Evolutionary conservation across 805 yeast species (phyloP), one percentile per base, ranked within the genome.

Genomic region (Spathaspora hagerdaliae): DNA sequence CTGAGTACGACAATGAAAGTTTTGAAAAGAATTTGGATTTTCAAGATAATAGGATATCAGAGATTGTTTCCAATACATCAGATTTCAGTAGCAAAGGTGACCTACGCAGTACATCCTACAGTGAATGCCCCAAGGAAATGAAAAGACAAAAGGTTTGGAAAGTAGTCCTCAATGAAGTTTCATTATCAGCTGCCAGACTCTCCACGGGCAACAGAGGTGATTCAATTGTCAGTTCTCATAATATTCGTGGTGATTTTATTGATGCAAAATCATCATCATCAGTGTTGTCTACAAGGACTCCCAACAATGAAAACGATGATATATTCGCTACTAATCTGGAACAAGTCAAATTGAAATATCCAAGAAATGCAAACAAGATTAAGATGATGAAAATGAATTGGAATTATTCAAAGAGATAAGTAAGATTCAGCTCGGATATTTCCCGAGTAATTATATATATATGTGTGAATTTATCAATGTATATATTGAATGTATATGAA

Each of bases 101-200:
- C 9, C 12, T 29, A 29, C 12, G 12, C 9, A 29, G 32, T 29
- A 9, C 32, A 29, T 19, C 24, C 24, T 19, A 5, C 24, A 5
- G 24, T 19, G 24, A 19, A 35, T n/a, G 19, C 11, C 43, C 42
- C 13, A 12, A 36, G 12, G 26, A 19, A 8, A 19, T 3, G n/a
- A n/a, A 32, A 27, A 34, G 24, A 19, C n/a, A 34, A 2, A 47
- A 42, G 13, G 55, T 56, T 7, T 67, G 72, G 73, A 58, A 61
- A 38, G 51, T 55, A 7, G 66, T 67, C 1, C 50, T 60, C 32
- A 66, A 64, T 49, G 70, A 63, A 24, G 58, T 61, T 27, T 62
- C 71, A n/a, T 53, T 65, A 42, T 53, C 65, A 10, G 72, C 73
- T 0, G 73, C 73, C 4, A 50, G 67, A 31, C 54, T 65, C 2